phyloP scores from a whole-genome alignment of 768 basidiomycete species.

The Phylloporus sp. region DNA sequence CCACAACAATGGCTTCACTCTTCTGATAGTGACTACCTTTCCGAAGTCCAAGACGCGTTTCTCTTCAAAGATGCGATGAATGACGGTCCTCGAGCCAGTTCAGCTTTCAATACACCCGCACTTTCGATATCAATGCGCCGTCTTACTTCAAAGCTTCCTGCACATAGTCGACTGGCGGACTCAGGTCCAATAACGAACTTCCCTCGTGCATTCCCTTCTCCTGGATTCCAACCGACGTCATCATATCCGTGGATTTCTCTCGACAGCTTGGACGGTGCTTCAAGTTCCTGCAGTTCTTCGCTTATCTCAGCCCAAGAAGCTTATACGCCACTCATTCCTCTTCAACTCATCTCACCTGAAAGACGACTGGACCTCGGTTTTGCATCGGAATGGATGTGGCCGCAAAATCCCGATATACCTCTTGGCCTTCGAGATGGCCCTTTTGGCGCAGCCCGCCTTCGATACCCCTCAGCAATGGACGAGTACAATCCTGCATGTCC shows the following conservation, averaged over 20 bases:
- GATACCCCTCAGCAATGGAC: conserved; percentile 1
- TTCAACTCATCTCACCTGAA: conserved; percentile 18
- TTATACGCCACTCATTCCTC: conserved; percentile 24
- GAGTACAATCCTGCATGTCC: conserved; percentile 7
- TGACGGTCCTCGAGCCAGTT: conserved; percentile 5
- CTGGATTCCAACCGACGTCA: conserved; percentile 16
- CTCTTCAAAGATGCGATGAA: conserved; percentile 13
- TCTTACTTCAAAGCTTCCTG: conserved; percentile 28
- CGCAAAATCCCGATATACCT: conserved; percentile 8
- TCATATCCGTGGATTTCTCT: conserved; percentile 11
- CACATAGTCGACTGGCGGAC: conserved; percentile 18
- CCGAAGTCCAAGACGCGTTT: conserved; percentile 11
- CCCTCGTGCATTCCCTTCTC: conserved; percentile 9
- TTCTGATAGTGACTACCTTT: conserved; percentile 9
- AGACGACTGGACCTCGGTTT: conserved; percentile 4
- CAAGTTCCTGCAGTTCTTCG: conserved; percentile 6
- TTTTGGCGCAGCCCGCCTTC: conserved; percentile 9
- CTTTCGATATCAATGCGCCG: conserved; percentile 32
- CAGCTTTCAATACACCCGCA: conserved; percentile 13
- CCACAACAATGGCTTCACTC: conserved; percentile 8
- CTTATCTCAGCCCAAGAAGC: conserved; percentile 28
- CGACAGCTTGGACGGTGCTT: conserved; percentile 10
- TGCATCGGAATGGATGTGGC: conserved; percentile 17
- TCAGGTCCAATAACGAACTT: conserved; percentile 12
- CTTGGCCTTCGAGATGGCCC: conserved; percentile 3